Evolutionary conservation across 306 rosid species (phyloP), one percentile per base, ranked within the genome.

Genomic region (Dryas drummondii): DNA sequence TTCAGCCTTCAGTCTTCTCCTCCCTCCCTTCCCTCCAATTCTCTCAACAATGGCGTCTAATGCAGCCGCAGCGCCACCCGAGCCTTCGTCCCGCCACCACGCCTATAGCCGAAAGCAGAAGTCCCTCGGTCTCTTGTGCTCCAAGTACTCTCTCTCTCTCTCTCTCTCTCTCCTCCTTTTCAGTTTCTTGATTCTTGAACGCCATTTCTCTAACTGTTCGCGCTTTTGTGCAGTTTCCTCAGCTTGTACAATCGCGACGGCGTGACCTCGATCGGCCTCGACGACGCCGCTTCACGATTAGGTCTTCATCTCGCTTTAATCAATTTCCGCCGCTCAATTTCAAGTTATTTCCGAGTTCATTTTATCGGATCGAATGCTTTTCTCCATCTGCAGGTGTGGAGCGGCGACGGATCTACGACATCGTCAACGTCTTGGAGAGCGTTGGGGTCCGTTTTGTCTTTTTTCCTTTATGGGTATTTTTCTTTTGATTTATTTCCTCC

Each of bases 361-460:
- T 51, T 65, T n/a, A 27, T 17, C n/a, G 63, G 47, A 16, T 53
- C 46, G 70, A 26, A 48, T 22, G 50, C 9, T 15, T 32, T 64
- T 70, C 22, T 9, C 1, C 46, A 49, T 73, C 47, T 53, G 37
- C 79, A 91, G 98, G 97, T 9, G 99, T 94, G 0, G 97, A 94
- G 76, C 86, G 99, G 74, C 82, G 99, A 60, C 87, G 99, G 87
- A 94, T 94, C 81, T 94, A 94, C 10, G 99, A 94, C 52, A 94
- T 92, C 5, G 99, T 94, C 50, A 94, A 94, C 37, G 97, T 94
- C 9, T 59, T 92, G 52, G 99, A 94, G 77, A 94, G 99, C 50
- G 87, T 92, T 1, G 99, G 97, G 85, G 97, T 94, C 5, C 16
- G 85, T 44, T 47, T 16, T 44, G 7, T 71, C 26, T 9, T 26